Evolutionary conservation across 768 basidiomycete genomes (phyloP).

Genomic region (Lentinus tigrinus): DNA sequence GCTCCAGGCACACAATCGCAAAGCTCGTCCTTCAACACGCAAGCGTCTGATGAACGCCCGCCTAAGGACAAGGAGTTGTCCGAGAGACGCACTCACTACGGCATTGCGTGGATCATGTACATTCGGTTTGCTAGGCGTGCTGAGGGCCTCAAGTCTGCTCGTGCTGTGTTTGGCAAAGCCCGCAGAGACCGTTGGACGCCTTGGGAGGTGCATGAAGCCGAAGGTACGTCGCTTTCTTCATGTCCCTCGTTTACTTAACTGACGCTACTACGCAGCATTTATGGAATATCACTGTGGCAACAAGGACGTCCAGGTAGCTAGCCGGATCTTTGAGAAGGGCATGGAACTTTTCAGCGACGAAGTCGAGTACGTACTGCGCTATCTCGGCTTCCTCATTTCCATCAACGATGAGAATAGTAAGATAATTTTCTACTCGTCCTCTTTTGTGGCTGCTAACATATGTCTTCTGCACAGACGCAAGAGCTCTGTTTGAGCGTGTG

Average conservation of each 20-base stretch:
- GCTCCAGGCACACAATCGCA: constrained; percentile 12
- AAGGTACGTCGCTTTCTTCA: constrained; percentile 52
- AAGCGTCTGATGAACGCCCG: constrained; percentile 52
- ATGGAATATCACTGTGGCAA: constrained; percentile 89
- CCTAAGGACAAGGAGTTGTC: constrained; percentile 53
- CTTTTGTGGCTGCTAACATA: constrained; percentile 8
- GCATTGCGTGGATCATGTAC: constrained; percentile 83
- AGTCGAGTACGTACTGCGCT: constrained; percentile 81
- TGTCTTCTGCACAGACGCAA: constrained; percentile 64
- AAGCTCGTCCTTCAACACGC: constrained; percentile 46
- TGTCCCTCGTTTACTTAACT: background rate
- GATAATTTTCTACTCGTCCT: constrained; percentile 30
- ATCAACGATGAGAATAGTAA: constrained; percentile 94
- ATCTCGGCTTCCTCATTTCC: constrained; percentile 89
- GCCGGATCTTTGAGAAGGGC: constrained; percentile 92
- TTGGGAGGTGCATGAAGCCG: constrained; percentile 94
- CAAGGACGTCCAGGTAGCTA: constrained; percentile 75
- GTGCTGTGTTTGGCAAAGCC: constrained; percentile 79
- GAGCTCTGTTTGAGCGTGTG: constrained; percentile 91
- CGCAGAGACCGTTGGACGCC: constrained; percentile 72
- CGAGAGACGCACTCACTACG: constrained; percentile 68
- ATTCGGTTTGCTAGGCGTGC: constrained; percentile 90
- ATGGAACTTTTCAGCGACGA: constrained; percentile 81
- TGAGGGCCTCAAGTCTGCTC: constrained; percentile 79
- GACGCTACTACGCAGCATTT: constrained; percentile 51